These are phyloP conservation scores for Curvularia sp. DNA, from an alignment of 2,329 filamentous ascomycete genomes.

Conservation along the genomic window DNA sequence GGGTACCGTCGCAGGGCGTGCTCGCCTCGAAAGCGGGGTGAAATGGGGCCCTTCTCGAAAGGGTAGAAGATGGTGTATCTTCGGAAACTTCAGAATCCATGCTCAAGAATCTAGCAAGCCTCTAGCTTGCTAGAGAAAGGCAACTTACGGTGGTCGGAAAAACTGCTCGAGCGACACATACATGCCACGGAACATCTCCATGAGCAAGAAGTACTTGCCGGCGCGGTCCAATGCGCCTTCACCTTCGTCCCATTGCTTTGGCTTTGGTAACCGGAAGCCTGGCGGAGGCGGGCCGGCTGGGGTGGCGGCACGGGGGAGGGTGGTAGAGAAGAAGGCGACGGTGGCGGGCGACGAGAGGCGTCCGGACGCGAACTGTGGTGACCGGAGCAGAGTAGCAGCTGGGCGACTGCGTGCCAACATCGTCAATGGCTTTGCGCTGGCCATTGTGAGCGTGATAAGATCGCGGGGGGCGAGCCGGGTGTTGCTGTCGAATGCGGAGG, in stretches of 20 bases:
- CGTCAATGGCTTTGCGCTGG: conserved; percentile 56
- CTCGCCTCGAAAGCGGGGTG: conserved; percentile 96
- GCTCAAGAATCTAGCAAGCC: conserved; percentile 8
- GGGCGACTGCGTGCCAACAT: conserved; percentile 57
- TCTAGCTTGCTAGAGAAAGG: conserved; percentile 21
- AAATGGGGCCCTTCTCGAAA: conserved; percentile 98
- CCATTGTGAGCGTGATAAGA: conserved; percentile 51
- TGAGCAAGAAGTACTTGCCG: conserved; percentile 93
- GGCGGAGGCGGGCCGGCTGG: conserved; percentile 79
- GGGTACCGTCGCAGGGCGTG: conserved; percentile 96
- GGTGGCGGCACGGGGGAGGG: conserved; percentile 66
- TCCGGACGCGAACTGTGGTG: conserved; percentile 40
- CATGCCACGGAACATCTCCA: conserved; percentile 97
- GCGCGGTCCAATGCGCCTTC: conserved; percentile 82
- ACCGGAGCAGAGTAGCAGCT: conserved; percentile 48
- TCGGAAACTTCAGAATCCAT: conserved; percentile 37
- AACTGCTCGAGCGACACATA: conserved; percentile 97
- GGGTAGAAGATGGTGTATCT: conserved; percentile 99
- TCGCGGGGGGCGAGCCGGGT: conserved; percentile 38
- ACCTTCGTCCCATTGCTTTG: conserved; percentile 79
- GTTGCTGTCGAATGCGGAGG: conserved; percentile 31
- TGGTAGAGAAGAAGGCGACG: conserved; percentile 68
- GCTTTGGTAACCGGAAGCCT: conserved; percentile 78
- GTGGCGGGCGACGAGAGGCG: conserved; percentile 54
- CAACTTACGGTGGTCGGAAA: conserved; percentile 93